Percentiles rank a stretch among this genome's conserved stretches.
These are phyloP conservation scores for Hypoxylon fragiforme DNA, from an alignment of 495 filamentous ascomycete species.

Conservation along the genomic window DNA sequence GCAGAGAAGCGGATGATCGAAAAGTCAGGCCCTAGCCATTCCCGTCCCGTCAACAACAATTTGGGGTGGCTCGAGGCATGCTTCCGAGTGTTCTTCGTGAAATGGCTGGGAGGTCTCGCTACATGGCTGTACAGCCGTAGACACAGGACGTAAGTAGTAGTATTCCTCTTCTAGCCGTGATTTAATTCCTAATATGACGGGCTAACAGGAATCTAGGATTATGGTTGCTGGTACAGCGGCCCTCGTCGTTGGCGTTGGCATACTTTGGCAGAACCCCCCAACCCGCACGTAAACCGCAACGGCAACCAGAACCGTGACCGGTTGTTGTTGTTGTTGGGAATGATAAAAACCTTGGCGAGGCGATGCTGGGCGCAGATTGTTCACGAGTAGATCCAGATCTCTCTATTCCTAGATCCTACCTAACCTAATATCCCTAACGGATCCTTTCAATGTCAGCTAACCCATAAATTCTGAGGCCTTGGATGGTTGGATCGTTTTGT, in stretches of 20 bases:
- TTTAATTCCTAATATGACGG: too few relatives aligned
- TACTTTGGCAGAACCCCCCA: constrained; percentile 19
- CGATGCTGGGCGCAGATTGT: constrained; percentile 11
- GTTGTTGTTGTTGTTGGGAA: not conserved
- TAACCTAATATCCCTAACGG: too few relatives aligned
- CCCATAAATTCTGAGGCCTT: not conserved
- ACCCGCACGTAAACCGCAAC: constrained; percentile 9
- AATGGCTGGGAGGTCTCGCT: constrained; percentile 32
- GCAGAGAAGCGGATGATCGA: too few relatives aligned
- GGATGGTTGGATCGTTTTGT: constrained; percentile 9
- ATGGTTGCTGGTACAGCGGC: constrained; percentile 16
- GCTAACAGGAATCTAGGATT: constrained; percentile 14
- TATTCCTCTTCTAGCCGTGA: not conserved
- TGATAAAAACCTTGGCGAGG: not conserved
- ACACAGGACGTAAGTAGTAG: constrained; percentile 27
- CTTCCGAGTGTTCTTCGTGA: constrained; percentile 23
- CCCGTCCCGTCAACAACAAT: not conserved
- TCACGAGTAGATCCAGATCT: not conserved
- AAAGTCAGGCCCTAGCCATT: too few relatives aligned
- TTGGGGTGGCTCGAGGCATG: constrained; percentile 25
- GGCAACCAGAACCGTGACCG: too few relatives aligned
- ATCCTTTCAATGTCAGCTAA: too few relatives aligned
- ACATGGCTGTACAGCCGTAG: constrained; percentile 30
- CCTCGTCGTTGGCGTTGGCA: constrained; percentile 19
- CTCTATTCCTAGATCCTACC: constrained; percentile 3